Conservation (phyloP, 2,329 filamentous ascomycete species). For the Aspergillus sp. region DNA sequence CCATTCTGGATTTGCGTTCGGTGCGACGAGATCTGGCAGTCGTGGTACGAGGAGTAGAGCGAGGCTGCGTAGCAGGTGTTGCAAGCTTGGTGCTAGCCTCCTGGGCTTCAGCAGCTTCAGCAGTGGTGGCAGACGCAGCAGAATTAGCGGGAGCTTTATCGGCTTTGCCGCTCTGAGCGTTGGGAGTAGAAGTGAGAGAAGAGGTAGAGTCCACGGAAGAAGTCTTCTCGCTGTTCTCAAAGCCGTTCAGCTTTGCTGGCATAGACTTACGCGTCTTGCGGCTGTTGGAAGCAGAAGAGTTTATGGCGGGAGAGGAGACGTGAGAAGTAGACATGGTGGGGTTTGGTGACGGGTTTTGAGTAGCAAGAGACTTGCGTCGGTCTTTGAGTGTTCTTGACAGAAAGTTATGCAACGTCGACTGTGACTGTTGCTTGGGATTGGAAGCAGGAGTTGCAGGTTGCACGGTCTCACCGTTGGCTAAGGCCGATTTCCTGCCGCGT, state of each 20-base stretch:
- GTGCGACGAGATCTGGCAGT: slow-evolving; percentile 17
- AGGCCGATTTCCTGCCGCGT: slow-evolving; percentile 12
- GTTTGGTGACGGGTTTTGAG: slow-evolving; percentile 11
- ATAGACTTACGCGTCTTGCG: slow-evolving; percentile 23
- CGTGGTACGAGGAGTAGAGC: slow-evolving; percentile 8
- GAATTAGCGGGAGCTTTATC: slow-evolving; percentile 9
- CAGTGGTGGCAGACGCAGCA: neutral
- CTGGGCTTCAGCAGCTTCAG: slow-evolving; percentile 4
- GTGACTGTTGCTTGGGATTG: slow-evolving; percentile 12
- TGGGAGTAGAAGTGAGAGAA: slow-evolving; percentile 16
- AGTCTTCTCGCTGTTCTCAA: slow-evolving; percentile 6
- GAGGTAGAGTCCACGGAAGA: slow-evolving; percentile 9
- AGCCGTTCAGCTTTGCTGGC: slow-evolving; percentile 18
- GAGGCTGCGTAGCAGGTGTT: slow-evolving; percentile 12
- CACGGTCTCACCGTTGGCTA: slow-evolving; percentile 11
- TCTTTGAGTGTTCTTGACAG: slow-evolving; percentile 14
- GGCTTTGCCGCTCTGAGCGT: slow-evolving; percentile 10
- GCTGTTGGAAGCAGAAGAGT: slow-evolving; percentile 3
- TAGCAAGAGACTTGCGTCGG: slow-evolving; percentile 15
- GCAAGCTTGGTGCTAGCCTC: slow-evolving; percentile 2
- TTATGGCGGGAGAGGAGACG: slow-evolving; percentile 6
- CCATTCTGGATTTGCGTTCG: slow-evolving; percentile 14
- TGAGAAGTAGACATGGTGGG: slow-evolving; percentile 5
- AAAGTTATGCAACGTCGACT: slow-evolving; percentile 14
- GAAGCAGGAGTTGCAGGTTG: slow-evolving; percentile 9